Evolutionary conservation across 2,329 filamentous ascomycete genomes (phyloP).

Genomic region (Apiospora aurea): DNA sequence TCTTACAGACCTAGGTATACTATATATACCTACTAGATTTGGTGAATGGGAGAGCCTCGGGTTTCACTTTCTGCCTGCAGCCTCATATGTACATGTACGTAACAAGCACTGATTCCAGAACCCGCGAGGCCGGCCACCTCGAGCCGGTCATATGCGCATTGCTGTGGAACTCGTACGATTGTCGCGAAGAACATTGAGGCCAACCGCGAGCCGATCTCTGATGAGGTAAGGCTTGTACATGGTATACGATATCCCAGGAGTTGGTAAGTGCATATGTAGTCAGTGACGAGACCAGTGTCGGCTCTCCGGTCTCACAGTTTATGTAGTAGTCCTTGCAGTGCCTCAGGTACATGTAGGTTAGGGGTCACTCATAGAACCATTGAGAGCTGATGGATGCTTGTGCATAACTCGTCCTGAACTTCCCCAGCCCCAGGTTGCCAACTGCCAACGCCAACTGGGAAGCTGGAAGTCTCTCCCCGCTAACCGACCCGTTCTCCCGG

Average conservation of each 20-base stretch:
- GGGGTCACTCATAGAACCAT: no score
- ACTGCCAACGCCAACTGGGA: background rate
- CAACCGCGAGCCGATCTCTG: background rate
- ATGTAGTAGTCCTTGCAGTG: no score
- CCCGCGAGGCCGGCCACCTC: background rate
- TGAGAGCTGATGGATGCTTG: background rate
- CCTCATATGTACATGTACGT: background rate
- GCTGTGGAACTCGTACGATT: slow-evolving; percentile 13
- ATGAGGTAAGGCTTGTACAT: background rate
- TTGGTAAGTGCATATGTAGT: background rate
- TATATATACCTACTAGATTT: no score
- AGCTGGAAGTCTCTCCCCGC: slow-evolving; percentile 2
- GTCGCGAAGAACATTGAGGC: background rate
- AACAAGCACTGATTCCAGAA: background rate
- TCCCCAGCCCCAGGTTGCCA: background rate
- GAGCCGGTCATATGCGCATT: background rate
- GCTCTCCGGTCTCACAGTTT: no score
- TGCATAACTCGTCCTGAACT: background rate
- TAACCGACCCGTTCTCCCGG: slow-evolving; percentile 19
- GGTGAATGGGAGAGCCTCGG: background rate
- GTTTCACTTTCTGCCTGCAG: background rate
- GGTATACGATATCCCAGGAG: background rate
- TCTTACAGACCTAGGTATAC: background rate
- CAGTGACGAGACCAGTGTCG: background rate
- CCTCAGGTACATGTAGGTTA: no score